Evolutionary conservation across 2,329 filamentous ascomycete species (phyloP), one percentile per base, ranked within the genome.

Genomic region (Sarocladiaceae sp.): DNA sequence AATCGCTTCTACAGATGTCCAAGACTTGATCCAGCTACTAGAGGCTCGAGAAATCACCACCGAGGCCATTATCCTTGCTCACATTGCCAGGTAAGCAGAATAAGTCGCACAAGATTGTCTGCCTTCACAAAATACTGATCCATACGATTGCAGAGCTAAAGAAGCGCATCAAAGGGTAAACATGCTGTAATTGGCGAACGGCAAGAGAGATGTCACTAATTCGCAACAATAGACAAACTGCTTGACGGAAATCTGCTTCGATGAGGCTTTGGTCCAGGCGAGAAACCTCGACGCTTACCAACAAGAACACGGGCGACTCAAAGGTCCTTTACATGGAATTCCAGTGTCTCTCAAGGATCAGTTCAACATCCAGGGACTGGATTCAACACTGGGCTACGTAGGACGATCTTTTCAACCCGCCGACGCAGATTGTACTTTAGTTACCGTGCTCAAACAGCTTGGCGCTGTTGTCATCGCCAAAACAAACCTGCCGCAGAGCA

Each of bases 401-500:
- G 69, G 75, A 50, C 33, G 33, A 12, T 6, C 7, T n/a, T 36
- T 36, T 17, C 72, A 79, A 40, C 82, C 82, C 2, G 75, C 78
- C 10, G 64, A 66, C 20, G 66, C 72, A 54, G 79, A 86, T 60
- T 74, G 80, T 1, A 73, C 76, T 0, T 68, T 87, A 4, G 79
- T 86, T 0, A 72, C 78, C 11, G 69, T 85, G 2, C 68, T 88
- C 3, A 66, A 78, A 28, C 72, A 73, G 25, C 71, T 82, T 0
- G 86, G 86, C 2, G 85, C 84, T 1, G 75, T 88, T 0, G 68
- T 84, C 18, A 84, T 86, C 58, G 78, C 79, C 57, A 88, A 88
- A 66, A 88, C 86, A 1, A 88, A 87, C 58, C 71, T 88, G 2
- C 84, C 86, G 1, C 79, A 83, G 55, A 76, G 72, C 0, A 67